Percentiles rank a stretch among this genome's conserved stretches.
Conservation (phyloP, 2,329 filamentous ascomycete species). For the Fusarium tricinctum region DNA sequence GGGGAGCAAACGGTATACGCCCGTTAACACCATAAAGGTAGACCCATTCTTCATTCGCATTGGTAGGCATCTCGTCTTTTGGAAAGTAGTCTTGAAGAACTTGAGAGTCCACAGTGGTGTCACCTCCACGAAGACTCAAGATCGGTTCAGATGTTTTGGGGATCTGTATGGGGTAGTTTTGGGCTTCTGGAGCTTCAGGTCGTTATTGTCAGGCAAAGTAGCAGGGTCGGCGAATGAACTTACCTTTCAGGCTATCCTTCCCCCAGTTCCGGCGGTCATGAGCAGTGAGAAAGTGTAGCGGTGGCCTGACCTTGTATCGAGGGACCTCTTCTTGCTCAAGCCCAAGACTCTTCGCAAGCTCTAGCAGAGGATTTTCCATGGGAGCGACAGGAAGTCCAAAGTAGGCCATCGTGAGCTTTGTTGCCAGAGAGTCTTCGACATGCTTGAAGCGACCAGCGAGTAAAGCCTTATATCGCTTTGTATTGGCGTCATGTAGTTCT, state of each 20-base stretch:
- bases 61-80: background rate
- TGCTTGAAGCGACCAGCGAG: constrained; percentile 52
- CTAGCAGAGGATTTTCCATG: constrained; percentile 43
- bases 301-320: constrained; percentile 44
- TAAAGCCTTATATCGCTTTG: constrained; percentile 50
- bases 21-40: constrained; percentile 54
- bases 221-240: background rate
- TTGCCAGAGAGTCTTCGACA: constrained; percentile 50
- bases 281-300: constrained; percentile 53
- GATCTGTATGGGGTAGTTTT: constrained; percentile 12
- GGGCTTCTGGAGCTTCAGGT: constrained; percentile 19
- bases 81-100: constrained; percentile 16
- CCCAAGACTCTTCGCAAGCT: constrained; percentile 41
- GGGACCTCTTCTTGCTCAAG: constrained; percentile 28
- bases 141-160: constrained; percentile 11
- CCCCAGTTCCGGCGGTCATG: constrained; percentile 52
- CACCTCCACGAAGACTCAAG: constrained; percentile 39
- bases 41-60: constrained; percentile 23
- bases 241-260: constrained; percentile 44
- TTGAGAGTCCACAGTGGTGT: background rate
- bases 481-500: constrained; percentile 52
- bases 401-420: constrained; percentile 63
- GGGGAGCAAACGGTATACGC: constrained; percentile 43
- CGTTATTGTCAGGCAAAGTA: constrained; percentile 8
- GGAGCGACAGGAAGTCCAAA: constrained; percentile 63